Conservation (phyloP, 78 protist species). For the Creolimax fragrantissima region DNA sequence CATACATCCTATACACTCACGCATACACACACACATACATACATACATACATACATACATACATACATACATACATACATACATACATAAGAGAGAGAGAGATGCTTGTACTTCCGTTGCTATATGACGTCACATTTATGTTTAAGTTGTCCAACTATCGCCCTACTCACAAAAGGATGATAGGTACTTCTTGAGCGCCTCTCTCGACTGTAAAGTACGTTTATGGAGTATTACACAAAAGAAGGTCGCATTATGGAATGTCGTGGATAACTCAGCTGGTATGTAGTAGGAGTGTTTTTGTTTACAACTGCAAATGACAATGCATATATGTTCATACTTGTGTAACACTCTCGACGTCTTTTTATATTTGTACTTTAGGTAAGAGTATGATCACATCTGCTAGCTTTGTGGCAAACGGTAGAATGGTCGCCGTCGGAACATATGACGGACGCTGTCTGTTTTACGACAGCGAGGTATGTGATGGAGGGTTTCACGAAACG, state of each 20-base stretch:
- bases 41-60: no score
- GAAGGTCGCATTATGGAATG: slow-evolving; percentile 11
- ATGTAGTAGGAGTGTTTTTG: not conserved
- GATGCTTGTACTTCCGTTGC: no score
- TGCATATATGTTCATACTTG: not conserved
- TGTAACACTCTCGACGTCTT: not conserved
- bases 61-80: no score
- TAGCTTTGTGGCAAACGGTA: not conserved
- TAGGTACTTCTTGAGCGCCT: slow-evolving; percentile 33
- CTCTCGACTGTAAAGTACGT: slow-evolving; percentile 26
- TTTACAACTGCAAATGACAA: not conserved
- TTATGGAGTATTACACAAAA: slow-evolving; percentile 33
- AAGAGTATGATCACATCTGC: slow-evolving; percentile 7
- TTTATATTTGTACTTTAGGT: not conserved
- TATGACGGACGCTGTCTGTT: slow-evolving; percentile 39
- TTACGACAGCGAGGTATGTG: not conserved
- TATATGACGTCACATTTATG: no score
- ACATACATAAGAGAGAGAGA: no score
- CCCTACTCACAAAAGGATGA: slow-evolving; percentile 30
- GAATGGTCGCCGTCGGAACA: slow-evolving; percentile 36
- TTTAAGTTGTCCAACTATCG: no score
- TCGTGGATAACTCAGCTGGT: not conserved
- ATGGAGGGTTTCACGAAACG: no score
- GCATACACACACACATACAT: no score
- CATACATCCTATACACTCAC: no score